Evolutionary conservation across 257 asterid species (phyloP), one percentile per base, ranked within the genome.

Genomic region (Ehretia macrophylla): DNA sequence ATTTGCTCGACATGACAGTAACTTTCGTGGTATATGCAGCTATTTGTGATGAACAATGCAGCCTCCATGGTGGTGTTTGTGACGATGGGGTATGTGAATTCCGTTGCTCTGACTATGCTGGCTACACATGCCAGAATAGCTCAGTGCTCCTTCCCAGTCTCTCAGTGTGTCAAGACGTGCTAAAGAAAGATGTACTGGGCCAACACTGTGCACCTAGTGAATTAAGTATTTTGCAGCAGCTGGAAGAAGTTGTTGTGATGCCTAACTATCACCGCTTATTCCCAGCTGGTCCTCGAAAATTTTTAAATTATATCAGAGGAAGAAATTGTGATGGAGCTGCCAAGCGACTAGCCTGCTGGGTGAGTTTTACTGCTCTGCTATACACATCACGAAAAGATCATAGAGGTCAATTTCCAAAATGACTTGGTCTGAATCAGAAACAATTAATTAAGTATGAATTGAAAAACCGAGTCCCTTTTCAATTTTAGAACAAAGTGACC

Each of bases 51-150:
- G 97, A 94, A 56, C 99, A 94, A 59, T 94, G 99, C 77, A 94
- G 99, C 70, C 96, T 94, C 39, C 99, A 94, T 8, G 99, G 99
- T 48, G 99, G 99, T 59, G 99, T 94, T 10, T 94, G 99, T 67
- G 95, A 94, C 73, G 79, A 94, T 17, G 97, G 99, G 32, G 82
- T 82, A 5, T 94, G 99, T 56, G 99, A 94, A 82, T 94, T 94
- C 55, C 96, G 99, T 1, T 94, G 99, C 78, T 90, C 99, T 0
- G 99, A 94, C 56, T 94, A 94, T 51, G 99, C 99, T 11, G 97
- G 99, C 66, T 94, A 94, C 79, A 89, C 92, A 11, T 94, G 99
- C 81, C 99, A 87, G 80, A 94, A 94, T 74, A 94, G 96, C 67
- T 87, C 99, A 17, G 60, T 17, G 51, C 96, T 94, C 65, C 92